Evolutionary conservation across 116 monocot species (phyloP).

Genomic region (Phalaenopsis hybrid): DNA sequence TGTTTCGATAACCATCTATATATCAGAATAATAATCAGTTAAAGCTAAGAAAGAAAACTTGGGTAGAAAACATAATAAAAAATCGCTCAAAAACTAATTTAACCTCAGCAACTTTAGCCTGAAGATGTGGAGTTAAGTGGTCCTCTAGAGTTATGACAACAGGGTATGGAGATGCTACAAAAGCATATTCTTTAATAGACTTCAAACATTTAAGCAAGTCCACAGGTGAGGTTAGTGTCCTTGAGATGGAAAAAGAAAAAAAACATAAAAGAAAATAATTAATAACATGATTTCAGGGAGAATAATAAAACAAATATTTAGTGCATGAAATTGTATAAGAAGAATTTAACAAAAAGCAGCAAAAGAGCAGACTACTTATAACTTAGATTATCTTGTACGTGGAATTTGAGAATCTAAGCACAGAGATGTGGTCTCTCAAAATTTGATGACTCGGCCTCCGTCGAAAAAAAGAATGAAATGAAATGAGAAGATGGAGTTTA

Average conservation of each 20-base stretch:
- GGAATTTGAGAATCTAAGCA: too few species aligned
- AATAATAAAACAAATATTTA: too few species aligned
- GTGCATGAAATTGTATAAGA: too few species aligned
- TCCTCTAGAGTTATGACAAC: slow-evolving; percentile 60
- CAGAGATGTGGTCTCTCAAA: too few species aligned
- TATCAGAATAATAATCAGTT: background rate
- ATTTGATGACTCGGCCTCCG: too few species aligned
- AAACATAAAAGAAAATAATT: background rate
- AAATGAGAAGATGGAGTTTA: too few species aligned
- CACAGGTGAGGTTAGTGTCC: slow-evolving; percentile 57
- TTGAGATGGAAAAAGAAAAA: slow-evolving; percentile 12
- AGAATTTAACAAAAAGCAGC: too few species aligned
- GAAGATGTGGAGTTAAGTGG: slow-evolving; percentile 56
- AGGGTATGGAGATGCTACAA: slow-evolving; percentile 52
- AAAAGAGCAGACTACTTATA: too few species aligned
- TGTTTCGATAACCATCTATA: slow-evolving; percentile 57
- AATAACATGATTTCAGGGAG: background rate
- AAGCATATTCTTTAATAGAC: slow-evolving; percentile 62
- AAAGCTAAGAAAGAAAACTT: background rate
- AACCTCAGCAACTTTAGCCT: slow-evolving; percentile 70
- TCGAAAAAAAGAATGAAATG: too few species aligned
- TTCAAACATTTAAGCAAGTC: slow-evolving; percentile 43
- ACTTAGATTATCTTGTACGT: too few species aligned
- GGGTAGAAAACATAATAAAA: background rate
- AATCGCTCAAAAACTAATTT: slow-evolving; percentile 5